Base-by-base conservation (phyloP, 2,329 filamentous ascomycete species). In the Aureobasidium musti region DNA sequence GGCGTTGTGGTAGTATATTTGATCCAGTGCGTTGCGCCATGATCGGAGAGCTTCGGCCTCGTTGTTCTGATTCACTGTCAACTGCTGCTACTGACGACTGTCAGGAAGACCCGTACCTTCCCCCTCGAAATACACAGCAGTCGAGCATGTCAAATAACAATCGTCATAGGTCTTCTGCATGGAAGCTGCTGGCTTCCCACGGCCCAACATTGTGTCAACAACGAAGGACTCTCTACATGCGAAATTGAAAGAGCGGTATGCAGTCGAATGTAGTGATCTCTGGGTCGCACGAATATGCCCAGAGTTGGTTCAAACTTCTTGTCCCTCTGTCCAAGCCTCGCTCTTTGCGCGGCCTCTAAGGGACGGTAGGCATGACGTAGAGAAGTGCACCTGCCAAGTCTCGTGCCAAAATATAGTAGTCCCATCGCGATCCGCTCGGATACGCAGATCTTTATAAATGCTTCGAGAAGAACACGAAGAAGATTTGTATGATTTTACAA, bases 121-220 rank as follows among this genome's bases (percentile, higher is more conserved):
- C 76, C 89, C 87, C 81, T 99, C 95, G 78, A 97, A 97, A 80
- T 97, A 97, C 63, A 97, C 91, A 45, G 94, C 94, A 1, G 93
- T 98, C 17, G 93, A 97, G 79, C 93, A 97, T 75, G 90, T 92
- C 73, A 97, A 81, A 80, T 97, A 97, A 78, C 91, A 93, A 78
- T 98, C 92, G 81, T 98, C 94, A 80, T 98, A 98, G 66, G 92
- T 96, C 85, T 97, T 97, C 81, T 98, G 94, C 78, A 97, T 87
- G 69, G 88, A 87, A 78, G 90, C 87, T 75, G 88, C 84, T 69
- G 83, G 82, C 75, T 87, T 87, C 77, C 81, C 81, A 75, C 83
- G 82, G 80, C 84, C 84, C 80, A 83, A 84, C 41, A 66, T 65
- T 41, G 30, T 37, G 11, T 47, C 8, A 17, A 23, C 8, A 30